Percentiles rank a stretch among this genome's conserved stretches.
These are phyloP conservation scores for Thymus quinquecostatus DNA, from an alignment of 257 asterid species.

Conservation along the genomic window DNA sequence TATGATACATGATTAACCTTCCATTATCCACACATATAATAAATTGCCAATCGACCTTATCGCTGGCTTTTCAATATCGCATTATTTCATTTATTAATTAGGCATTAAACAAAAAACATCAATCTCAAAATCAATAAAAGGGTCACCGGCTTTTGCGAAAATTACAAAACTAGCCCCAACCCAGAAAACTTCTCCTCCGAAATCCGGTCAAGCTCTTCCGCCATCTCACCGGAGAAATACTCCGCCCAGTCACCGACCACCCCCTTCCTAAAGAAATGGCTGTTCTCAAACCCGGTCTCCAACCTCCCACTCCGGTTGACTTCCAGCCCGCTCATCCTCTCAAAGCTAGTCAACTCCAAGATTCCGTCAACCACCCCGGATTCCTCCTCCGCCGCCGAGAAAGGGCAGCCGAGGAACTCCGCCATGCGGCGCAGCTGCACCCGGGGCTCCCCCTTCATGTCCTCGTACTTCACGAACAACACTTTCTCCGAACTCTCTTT, in stretches of 20 bases:
- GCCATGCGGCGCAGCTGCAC: conserved; percentile 29
- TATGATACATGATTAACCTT: too few species aligned
- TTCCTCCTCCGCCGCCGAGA: conserved; percentile 32
- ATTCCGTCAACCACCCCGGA: conserved; percentile 30
- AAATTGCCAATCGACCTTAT: too few species aligned
- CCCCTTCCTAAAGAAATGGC: conserved; percentile 34
- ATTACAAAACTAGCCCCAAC: conserved; percentile 28
- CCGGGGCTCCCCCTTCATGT: conserved; percentile 29
- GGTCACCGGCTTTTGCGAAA: too few species aligned
- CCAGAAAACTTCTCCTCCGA: conserved; percentile 33
- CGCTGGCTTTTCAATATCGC: too few species aligned
- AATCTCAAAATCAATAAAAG: too few species aligned
- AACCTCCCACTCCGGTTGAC: conserved; percentile 36
- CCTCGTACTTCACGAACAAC: conserved; percentile 39
- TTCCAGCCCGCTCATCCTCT: conserved; percentile 33
- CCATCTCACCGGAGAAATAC: conserved; percentile 31
- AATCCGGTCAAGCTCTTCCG: conserved; percentile 30
- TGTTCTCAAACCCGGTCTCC: conserved; percentile 31
- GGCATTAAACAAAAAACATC: too few species aligned
- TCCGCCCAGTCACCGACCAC: conserved; percentile 42
- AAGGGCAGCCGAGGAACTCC: conserved; percentile 33
- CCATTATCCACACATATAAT: too few species aligned
- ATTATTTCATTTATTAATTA: too few species aligned
- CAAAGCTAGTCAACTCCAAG: conserved; percentile 37
- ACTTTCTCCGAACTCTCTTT: conserved; percentile 22